Base-by-base conservation (phyloP, 2,329 filamentous ascomycete genomes). In the Cytospora piceae region DNA sequence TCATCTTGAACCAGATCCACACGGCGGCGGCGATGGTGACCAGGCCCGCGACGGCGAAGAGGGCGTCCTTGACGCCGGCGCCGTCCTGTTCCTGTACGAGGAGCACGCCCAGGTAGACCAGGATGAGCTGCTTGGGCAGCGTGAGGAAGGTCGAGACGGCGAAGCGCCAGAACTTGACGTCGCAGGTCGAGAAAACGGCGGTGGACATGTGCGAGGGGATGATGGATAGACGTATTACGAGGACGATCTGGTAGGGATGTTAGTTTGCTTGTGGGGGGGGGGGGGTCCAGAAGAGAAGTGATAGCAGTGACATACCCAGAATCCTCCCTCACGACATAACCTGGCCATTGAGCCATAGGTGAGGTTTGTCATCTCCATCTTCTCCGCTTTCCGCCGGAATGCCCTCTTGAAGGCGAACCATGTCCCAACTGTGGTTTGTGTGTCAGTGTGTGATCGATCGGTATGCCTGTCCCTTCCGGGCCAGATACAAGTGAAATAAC, bases 161-260 rank as follows among this genome's bases (percentile, higher is more conserved):
- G 59, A 78, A 80, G 61, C 74, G 69, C 76, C 77, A 78, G 70
- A 80, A 80, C 56, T 74, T 76, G 46, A 80, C 77, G 63, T 78
- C 75, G 71, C 77, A 79, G 32, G 77, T 78, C 12, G 78, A 76
- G 66, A 80, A 80, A 32, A 80, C 77, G n/a, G 78, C 78, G 1
- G 78, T 80, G 5, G 76, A 77, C 69, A 80, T 77, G 68, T 80
- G 78, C 14, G 77, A 76, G 17, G 78, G 78, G 32, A 80, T 75
- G 42, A 78, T 72, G 53, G 77, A 79, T 60, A 79, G 76, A 32
- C 78, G 77, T 59, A 80, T 77, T 20, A 79, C 70, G 58, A 80
- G 74, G 27, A 79, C 74, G 56, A 79, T 75, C 76, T 77, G 42
- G 11, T 14, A 20, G 42, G 22, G 55, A 58, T 24, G 67, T 66